Percentiles rank a stretch among this genome's conserved stretches.
These are phyloP conservation scores for Annulohypoxylon truncatum DNA, from an alignment of 2,329 filamentous ascomycete species.

Conservation along the genomic window DNA sequence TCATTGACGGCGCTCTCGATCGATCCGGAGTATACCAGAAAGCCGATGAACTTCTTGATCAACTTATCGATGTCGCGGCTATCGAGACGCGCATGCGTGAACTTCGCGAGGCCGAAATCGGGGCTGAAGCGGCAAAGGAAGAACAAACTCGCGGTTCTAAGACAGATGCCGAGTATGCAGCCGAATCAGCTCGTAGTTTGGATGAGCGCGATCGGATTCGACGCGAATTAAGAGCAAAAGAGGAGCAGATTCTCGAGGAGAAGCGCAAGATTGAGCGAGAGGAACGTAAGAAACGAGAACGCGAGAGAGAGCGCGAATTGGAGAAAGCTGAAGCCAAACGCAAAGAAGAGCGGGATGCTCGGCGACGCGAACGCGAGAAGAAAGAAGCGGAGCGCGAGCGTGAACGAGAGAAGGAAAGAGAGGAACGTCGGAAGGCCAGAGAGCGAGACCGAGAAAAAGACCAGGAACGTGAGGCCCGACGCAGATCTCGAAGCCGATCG, in stretches of 20 bases:
- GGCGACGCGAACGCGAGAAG: conserved; percentile 57
- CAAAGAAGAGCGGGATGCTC: conserved; percentile 63
- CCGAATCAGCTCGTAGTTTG: conserved; percentile 71
- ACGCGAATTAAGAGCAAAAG: conserved; percentile 68
- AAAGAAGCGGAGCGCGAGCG: conserved; percentile 52
- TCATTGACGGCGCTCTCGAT: conserved; percentile 83
- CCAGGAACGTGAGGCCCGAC: conserved; percentile 47
- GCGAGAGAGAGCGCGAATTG: conserved; percentile 61
- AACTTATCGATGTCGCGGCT: conserved; percentile 73
- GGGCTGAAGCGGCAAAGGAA: conserved; percentile 73
- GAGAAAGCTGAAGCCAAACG: conserved; percentile 63
- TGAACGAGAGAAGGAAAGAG: conserved; percentile 64
- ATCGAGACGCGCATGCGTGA: conserved; percentile 78
- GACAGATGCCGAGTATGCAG: conserved; percentile 78
- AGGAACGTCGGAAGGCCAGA: conserved; percentile 61
- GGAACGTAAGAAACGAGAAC: conserved; percentile 63
- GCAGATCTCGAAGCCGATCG: conserved; percentile 51
- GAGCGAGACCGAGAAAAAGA: conserved; percentile 53
- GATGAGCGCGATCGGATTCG: conserved; percentile 71
- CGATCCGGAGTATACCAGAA: conserved; percentile 80
- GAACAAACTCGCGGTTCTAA: conserved; percentile 75
- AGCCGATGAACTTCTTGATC: conserved; percentile 74
- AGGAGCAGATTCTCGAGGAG: conserved; percentile 71
- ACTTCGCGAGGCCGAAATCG: conserved; percentile 74
- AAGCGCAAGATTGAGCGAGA: conserved; percentile 68